Evolutionary conservation across 345 rosid genomes (phyloP), one percentile per base, ranked within the genome.

Genomic region (Corchorus capsularis): DNA sequence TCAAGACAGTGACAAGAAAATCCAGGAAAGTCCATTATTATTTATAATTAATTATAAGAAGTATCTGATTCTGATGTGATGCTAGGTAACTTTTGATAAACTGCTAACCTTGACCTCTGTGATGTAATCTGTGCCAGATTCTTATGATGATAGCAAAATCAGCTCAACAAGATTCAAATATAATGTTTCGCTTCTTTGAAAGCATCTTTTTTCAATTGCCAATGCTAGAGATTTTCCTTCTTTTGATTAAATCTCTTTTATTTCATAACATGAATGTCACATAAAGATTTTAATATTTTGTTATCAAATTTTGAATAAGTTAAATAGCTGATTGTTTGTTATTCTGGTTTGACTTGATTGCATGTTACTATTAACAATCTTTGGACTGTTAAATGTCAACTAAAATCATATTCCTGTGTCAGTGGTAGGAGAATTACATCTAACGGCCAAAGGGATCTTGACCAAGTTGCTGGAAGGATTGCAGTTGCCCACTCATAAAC

Each of bases 401-500:
- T 68, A 22, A 27, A 35, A 6, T 19, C 47, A 1, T 55, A 41
- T 55, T 13, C 13, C 3, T 22, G 54, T 72, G n/a, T 41, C 92
- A 92, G 98, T 32, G 98, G 96, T 72, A 89, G 98, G 78, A 88
- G 27, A 83, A 94, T 94, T 77, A 92, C 97, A 9, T 94, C 98
- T 22, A 92, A 81, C 14, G 97, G 98, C 20, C 94, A 85, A 66
- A 75, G 98, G 55, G 98, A 94, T 85, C 93, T 94, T 52, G 98
- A 94, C 81, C 96, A 94, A 80, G 98, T 94, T 66, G 94, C 98
- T 8, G 96, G 98, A 13, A 87, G 91, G 62, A 87, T 88, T 50
- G 89, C 85, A 27, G 85, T 85, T 76, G 84, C 88, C 41, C 81
- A 86, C 66, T 87, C 79, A 83, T 35, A 54, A 52, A 70, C 9